Base-by-base conservation (phyloP, 805 yeast genomes). In the Wickerhamiella nectarea region DNA sequence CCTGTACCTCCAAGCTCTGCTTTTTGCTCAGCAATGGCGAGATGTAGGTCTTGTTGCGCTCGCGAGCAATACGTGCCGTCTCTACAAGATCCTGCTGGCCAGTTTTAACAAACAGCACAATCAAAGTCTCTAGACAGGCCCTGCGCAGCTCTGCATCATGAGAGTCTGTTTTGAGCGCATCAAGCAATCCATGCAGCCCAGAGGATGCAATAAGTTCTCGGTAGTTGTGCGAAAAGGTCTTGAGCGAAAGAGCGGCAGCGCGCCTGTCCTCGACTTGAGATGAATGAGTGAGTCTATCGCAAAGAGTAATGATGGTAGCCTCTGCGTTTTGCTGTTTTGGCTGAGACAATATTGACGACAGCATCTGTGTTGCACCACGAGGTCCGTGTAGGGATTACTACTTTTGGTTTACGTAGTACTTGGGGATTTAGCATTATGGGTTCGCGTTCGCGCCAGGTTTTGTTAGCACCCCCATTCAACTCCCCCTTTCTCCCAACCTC, bases 141-240 rank as follows among this genome's bases (percentile, higher is more conserved):
- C 79, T 79, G 20, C 80, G 76, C 9, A 81, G 74, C 34, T 76
- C 83, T 4, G 72, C 67, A 56, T 85, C 94, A n/a, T 70, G 72
- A 2, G 64, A 53, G 57, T 83, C 96, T 35, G 74, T 73, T 34
- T 65, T 66, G 41, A 91, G 63, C 0, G 87, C 76, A 19, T 66
- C 59, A 12, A 91, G 70, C 41, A 91, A 64, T 1, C 86, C 82
- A 45, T 85, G 69, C 26, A 87, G 66, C 2, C 94, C 96, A 47
- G 79, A 75, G 28, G 94, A 93, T 37, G 87, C 84, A 1, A 91
- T 96, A 2, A 79, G 68, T 60, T 91, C 99, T 48, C 98, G 67
- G 58, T 80, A 85, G 53, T 85, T 84, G 45, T 96, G 70, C 47
- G 93, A 76, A 58, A 85, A 86, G 34, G 93, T 82, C 57, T 89